Conservation (phyloP, 768 basidiomycete genomes). For the Tremella fuciformis region DNA sequence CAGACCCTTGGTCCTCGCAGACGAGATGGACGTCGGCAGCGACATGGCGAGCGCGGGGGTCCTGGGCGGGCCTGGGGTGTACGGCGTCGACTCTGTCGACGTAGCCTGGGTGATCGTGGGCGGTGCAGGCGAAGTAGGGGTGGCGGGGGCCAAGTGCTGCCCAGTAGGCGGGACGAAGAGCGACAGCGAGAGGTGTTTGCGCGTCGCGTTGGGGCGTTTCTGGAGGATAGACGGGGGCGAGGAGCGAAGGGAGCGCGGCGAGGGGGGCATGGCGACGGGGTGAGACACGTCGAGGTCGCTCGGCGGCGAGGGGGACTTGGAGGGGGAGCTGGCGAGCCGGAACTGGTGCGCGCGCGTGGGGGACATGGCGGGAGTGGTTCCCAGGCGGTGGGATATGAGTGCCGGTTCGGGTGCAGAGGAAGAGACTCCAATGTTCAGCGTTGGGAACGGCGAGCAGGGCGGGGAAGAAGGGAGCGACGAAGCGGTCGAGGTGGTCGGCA, state of each 20-base stretch:
- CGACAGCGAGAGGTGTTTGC: constrained; percentile 13
- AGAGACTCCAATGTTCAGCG: too few relatives aligned
- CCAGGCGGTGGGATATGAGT: too few relatives aligned
- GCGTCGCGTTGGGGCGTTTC: constrained; percentile 11
- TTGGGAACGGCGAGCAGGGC: too few relatives aligned
- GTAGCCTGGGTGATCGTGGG: not conserved
- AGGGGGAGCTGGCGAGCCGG: too few relatives aligned
- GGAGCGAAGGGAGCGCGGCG: constrained; percentile 1
- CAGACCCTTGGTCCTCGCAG: constrained; percentile 7
- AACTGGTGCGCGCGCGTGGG: too few relatives aligned
- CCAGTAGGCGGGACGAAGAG: not conserved
- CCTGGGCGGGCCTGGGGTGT: constrained; percentile 41
- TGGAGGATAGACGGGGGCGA: not conserved
- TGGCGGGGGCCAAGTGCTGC: not conserved
- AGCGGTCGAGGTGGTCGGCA: too few relatives aligned
- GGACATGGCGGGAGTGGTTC: too few relatives aligned
- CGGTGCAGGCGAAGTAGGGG: not conserved
- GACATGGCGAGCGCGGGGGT: constrained; percentile 38
- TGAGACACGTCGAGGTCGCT: too few relatives aligned
- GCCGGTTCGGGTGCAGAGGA: too few relatives aligned
- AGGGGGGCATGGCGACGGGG: not conserved
- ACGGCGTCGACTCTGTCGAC: constrained; percentile 19
- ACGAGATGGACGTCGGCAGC: constrained; percentile 7
- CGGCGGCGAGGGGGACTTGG: too few relatives aligned
- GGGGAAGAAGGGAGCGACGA: too few relatives aligned